Conservation (phyloP, 495 filamentous ascomycete genomes). For the Acidiella bohemica region DNA sequence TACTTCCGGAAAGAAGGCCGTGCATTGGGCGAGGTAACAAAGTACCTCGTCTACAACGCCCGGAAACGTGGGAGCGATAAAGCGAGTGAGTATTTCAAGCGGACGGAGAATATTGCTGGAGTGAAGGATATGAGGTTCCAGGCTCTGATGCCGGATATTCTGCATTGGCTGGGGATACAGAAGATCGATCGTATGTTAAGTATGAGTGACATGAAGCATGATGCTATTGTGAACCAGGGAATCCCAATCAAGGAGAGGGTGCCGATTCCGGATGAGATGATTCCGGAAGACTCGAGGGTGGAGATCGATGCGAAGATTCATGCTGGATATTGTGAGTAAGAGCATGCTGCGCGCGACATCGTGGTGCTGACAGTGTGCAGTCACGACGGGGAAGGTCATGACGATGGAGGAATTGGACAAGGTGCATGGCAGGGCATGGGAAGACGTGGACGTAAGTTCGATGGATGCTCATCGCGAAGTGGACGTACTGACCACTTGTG, state of each 20-base stretch:
- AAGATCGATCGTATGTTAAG: conserved; percentile 98
- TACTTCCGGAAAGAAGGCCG: conserved; percentile 98
- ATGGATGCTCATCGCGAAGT: too few relatives aligned
- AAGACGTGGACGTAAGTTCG: conserved; percentile 49
- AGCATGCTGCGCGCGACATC: too few relatives aligned
- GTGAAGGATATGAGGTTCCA: conserved; percentile 99
- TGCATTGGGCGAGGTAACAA: conserved; percentile 93
- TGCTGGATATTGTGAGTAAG: conserved; percentile 65
- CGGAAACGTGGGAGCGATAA: conserved; percentile 69
- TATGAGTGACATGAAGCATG: conserved; percentile 99
- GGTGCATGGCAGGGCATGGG: conserved; percentile 86
- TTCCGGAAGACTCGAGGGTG: conserved; percentile 86
- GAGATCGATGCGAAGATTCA: conserved; percentile 99
- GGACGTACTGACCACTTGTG: too few relatives aligned
- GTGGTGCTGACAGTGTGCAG: conserved; percentile 31
- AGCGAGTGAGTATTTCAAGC: conserved; percentile 93
- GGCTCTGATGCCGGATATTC: conserved; percentile 89
- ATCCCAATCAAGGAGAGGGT: conserved; percentile 82
- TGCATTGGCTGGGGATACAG: conserved; percentile 96
- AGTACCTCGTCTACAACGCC: conserved; percentile 95
- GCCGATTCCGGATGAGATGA: conserved; percentile 86
- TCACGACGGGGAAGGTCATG: conserved; percentile 82
- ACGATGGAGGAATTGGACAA: conserved; percentile 71
- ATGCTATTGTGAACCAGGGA: conserved; percentile 91
- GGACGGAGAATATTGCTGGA: conserved; percentile 93